Evolutionary conservation across 169 alveolate genomes (phyloP), one percentile per base, ranked within the genome.

Genomic region (Theileria sp.): DNA sequence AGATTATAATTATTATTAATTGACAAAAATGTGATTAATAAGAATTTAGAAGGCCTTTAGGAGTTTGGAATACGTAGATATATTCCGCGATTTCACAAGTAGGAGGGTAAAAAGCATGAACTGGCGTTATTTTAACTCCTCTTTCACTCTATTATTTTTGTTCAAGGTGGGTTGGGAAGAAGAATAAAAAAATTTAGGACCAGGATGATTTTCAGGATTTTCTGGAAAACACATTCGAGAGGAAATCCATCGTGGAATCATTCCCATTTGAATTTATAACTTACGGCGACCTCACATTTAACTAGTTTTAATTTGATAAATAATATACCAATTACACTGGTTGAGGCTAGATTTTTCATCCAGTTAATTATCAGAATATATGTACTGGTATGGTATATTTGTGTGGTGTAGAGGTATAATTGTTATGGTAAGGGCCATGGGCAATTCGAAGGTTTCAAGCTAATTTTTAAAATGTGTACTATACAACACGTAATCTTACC

Each of bases 231-330:
- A 74, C 70, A 7, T 74, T 62, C 21, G 64, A 60, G 49, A 51
- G 23, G 26, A 44, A 38, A 51, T n/a, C 28, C 0, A 44, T 19
- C 50, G 34, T 25, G 19, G 80, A 74, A 74, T 74, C 70, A 44
- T 74, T 44, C 61, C 80, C 80, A 54, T 74, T 74, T 54, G 80
- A 74, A 30, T 74, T 74, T 34, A 49, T 74, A 15, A 64, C 72
- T 3, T 32, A 64, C 7, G 38, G 72, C n/a, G 72, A 64, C 44
- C 44, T 64, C 34, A 64, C 72, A 15, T 64, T 64, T 21, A 64
- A 64, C 50, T 64, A 64, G 38, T 8, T 44, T 44, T 44, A 44
- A 44, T 44, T 44, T 44, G 54, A 44, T 44, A 13, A 44, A 44
- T 44, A 44, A 44, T 10, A 10, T 44, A 44, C 54, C 54, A 44